Base-by-base conservation (phyloP, 495 filamentous ascomycete genomes). In the Tuber indicum region DNA sequence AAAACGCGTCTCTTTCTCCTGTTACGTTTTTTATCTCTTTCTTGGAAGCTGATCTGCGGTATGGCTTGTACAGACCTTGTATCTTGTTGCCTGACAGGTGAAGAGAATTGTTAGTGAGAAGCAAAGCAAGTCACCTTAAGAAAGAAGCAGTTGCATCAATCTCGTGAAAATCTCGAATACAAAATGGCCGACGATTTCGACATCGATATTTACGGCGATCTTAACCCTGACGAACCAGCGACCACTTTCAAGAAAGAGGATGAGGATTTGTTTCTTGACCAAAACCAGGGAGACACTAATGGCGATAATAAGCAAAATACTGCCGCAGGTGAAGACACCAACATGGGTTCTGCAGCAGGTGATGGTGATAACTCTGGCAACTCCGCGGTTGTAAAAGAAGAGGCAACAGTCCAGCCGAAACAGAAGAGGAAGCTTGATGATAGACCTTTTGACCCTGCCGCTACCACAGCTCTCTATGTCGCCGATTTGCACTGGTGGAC, bases 121-220 rank as follows among this genome's bases (percentile, higher is more conserved):
- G 79, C 70, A 83, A 75, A 78, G n/a, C 58, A 84, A 82, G 71
- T 78, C 78, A 84, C 82, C 78, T 78, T 77, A 76, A 79, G 74
- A 82, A 83, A 49, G 83, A 79, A 77, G 75, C 74, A 70, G 62
- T 77, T 82, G 84, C 77, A 75, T 75, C 75, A 84, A 82, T 80
- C 78, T 82, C 78, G 83, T 75, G 83, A 81, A 80, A 80, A 70
- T 78, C 79, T 58, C 75, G 70, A 66, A 78, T 74, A 74, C 86
- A 88, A 81, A 76, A 95, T 95, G 92, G 92, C 92, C 80, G 92
- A 97, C 85, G 92, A 97, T 83, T 98, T 98, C 88, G 96, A 98
- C 84, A 97, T 98, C 88, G 96, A 98, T 85, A 94, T 98, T 85
- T 98, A 97, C 84, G 95, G 93, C 78, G 92, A 98, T 84, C 90